Evolutionary conservation across 805 yeast genomes (phyloP).

Genomic region (Pichia kluyveri): DNA sequence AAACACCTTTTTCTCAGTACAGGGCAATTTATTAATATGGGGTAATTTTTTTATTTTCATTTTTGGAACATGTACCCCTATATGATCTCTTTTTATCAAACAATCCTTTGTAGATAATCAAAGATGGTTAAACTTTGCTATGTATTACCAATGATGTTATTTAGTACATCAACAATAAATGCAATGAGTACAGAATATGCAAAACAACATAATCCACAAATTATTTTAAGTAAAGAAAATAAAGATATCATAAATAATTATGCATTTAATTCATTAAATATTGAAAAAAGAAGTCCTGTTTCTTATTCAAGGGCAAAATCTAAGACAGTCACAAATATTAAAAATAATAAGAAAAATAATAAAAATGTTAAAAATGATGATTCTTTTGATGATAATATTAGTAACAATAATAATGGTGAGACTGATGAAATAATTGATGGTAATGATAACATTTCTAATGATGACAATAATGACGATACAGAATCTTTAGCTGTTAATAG

Average conservation of each 20-base stretch:
- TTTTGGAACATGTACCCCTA: too few relatives aligned
- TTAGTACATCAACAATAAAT: background rate
- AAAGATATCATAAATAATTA: background rate
- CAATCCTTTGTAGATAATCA: background rate
- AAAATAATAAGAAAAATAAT: background rate
- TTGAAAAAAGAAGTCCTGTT: background rate
- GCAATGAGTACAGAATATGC: background rate
- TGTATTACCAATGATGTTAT: background rate
- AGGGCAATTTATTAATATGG: background rate
- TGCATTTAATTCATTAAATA: background rate
- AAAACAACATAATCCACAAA: background rate
- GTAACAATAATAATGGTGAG: background rate
- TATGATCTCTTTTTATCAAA: too few relatives aligned
- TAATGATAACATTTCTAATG: background rate
- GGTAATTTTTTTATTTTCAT: too few relatives aligned
- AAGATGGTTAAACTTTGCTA: conserved; percentile 7
- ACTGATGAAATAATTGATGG: background rate
- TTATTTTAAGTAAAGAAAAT: background rate
- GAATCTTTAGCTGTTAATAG: background rate
- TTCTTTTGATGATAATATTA: background rate
- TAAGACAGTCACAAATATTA: background rate
- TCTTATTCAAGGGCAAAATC: background rate
- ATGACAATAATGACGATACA: conserved; percentile 2
- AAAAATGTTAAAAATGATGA: too few relatives aligned
- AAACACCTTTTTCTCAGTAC: background rate